These are phyloP conservation scores for Limnanthes douglasii DNA, from an alignment of 345 rosid species.

Conservation along the genomic window DNA sequence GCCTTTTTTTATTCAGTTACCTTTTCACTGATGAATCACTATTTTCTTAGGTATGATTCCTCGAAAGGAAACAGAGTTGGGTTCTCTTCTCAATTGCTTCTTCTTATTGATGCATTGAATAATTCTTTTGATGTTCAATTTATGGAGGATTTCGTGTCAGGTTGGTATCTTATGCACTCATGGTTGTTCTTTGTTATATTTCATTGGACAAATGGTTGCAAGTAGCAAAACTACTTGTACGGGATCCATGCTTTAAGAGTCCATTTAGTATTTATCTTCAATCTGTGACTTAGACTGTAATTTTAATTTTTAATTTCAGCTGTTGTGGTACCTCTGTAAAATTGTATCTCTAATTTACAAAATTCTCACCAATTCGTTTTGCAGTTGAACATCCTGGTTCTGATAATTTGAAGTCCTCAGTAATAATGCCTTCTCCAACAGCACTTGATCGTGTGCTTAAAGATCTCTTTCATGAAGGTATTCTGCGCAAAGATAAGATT, in stretches of 20 bases:
- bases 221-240: conserved; percentile 6
- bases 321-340: conserved; percentile 1
- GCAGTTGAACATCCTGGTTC: conserved; percentile 64
- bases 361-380: conserved; percentile 1
- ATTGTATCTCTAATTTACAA: conserved; percentile 1
- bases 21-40: conserved; percentile 9
- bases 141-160: conserved; percentile 93
- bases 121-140: conserved; percentile 66
- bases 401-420: conserved; percentile 49
- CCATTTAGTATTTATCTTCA: no score
- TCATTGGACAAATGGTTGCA: conserved; percentile 6
- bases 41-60: conserved; percentile 30
- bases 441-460: conserved; percentile 86
- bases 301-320: conserved; percentile 1
- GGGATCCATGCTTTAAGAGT: conserved; percentile 2
- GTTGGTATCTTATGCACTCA: conserved; percentile 25
- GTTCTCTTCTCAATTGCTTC: conserved; percentile 68
- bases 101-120: conserved; percentile 62
- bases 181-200: conserved; percentile 1
- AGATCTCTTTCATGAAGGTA: conserved; percentile 89
- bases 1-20: conserved; percentile 6
- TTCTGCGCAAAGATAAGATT: neutral
- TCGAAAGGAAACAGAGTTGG: conserved; percentile 45
- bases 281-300: neutral
- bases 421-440: conserved; percentile 73